Base-by-base conservation (phyloP, 2,329 filamentous ascomycete species). In the Cercospora sojina region DNA sequence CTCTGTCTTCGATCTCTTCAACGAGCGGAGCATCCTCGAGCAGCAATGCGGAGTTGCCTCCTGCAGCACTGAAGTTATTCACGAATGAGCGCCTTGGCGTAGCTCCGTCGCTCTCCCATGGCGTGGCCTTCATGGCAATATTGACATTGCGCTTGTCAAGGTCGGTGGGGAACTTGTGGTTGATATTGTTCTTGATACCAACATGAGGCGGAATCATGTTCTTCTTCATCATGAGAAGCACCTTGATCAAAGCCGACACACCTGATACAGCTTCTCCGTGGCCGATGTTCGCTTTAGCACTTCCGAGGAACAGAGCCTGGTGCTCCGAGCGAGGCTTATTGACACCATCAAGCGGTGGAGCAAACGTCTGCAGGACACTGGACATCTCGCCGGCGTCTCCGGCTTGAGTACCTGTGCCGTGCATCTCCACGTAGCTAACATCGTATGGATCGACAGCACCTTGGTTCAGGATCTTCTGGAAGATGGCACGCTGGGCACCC, bases 1-100 rank as follows among this genome's bases (percentile, higher is more conserved):
- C 66, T 10, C 20, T 12, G 7, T 43, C 32, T 43, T 41, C 31
- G 7, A 49, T 23, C 10, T 20, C 27, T 38, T n/a, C 32, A 16
- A 64, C 55, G 25, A 23, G 13, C 5, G 71, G 67, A 68, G 61
- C 35, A 59, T 74, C 74, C 62, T 72, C 69, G 16, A 79, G 23
- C 2, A 77, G 35, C 13, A 79, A 55, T 1, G 72, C 64, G 1
- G 77, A 77, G 62, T 80, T 80, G 3, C 78, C 77, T 13, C 79
- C 79, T 8, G 77, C 74, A 2, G 79, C 79, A 38, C 73, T 69
- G 66, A 79, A 80, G 64, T 78, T 80, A 69, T 79, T 80, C 29
- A 80, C 61, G 7, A 65, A 13, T 57, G 64, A 12, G 16, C 35
- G 2, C 16, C 35, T 41, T 6, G 35, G 35, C 6, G 5, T 6